Conservation (phyloP, 176 grass and related monocot genomes). For the Oryza punctata region DNA sequence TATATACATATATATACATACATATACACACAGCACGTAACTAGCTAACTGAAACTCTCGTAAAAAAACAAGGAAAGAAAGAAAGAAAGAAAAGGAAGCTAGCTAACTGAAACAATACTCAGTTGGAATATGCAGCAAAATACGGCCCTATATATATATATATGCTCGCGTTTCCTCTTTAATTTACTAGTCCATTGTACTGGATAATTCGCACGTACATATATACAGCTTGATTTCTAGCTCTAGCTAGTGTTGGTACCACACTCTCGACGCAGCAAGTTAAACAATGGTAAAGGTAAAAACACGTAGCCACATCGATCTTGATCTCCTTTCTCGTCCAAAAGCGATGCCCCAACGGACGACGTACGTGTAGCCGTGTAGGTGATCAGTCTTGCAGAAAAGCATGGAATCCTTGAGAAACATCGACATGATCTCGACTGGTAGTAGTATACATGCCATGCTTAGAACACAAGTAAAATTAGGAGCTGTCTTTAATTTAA, state of each 20-base stretch:
- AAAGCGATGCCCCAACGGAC: conserved; percentile 50
- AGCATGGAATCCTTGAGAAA: conserved; percentile 36
- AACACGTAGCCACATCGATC: conserved; percentile 36
- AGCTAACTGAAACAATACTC: background rate
- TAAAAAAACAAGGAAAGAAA: background rate
- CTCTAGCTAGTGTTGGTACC: background rate
- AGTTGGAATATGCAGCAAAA: background rate
- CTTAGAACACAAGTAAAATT: conserved; percentile 51
- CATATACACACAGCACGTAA: too few relatives aligned
- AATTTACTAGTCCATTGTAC: background rate
- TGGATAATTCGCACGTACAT: background rate
- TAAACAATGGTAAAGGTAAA: conserved; percentile 7
- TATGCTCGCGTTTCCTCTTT: background rate
- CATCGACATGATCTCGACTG: background rate
- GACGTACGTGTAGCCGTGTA: conserved; percentile 32
- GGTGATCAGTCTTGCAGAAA: conserved; percentile 32
- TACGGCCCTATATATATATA: background rate
- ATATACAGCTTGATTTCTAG: background rate
- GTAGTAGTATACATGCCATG: conserved; percentile 20
- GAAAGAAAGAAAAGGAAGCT: background rate
- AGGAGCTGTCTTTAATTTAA: background rate
- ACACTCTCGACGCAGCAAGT: background rate
- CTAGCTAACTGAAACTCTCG: background rate
- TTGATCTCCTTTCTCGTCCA: conserved; percentile 30
- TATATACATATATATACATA: background rate